Conservation (phyloP, 106 monocot genomes). For the Xerophyta viscosa region DNA sequence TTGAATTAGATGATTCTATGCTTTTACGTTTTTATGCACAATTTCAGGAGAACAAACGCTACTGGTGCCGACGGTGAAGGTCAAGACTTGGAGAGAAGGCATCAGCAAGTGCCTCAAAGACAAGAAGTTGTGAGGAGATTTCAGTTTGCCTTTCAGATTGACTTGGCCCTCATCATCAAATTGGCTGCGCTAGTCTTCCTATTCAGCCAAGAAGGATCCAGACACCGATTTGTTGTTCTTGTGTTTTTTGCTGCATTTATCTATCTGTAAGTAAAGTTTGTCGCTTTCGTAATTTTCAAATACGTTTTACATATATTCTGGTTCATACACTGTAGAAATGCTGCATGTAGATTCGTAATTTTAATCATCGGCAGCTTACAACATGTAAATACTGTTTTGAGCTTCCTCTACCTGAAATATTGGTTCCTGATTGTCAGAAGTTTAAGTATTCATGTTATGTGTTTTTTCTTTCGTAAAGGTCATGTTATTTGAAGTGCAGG, state of each 20-base stretch:
- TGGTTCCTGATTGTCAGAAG: too few relatives aligned
- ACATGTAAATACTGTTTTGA: too few relatives aligned
- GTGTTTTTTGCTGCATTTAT: constrained; percentile 54
- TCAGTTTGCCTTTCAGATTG: constrained; percentile 72
- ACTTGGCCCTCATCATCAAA: constrained; percentile 74
- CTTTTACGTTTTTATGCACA: too few relatives aligned
- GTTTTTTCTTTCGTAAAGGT: too few relatives aligned
- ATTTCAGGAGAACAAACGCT: constrained; percentile 37
- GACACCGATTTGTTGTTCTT: constrained; percentile 56
- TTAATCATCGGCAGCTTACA: too few relatives aligned
- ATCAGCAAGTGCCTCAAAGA: constrained; percentile 48
- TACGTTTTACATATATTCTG: too few relatives aligned
- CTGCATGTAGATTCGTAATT: too few relatives aligned
- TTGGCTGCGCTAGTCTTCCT: constrained; percentile 69
- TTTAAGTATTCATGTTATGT: too few relatives aligned
- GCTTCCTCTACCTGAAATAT: too few relatives aligned
- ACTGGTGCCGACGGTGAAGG: constrained; percentile 19
- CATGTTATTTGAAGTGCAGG: too few relatives aligned
- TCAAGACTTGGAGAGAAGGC: constrained; percentile 33
- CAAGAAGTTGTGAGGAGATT: constrained; percentile 82
- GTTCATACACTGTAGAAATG: too few relatives aligned
- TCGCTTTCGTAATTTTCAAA: not conserved
- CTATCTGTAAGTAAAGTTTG: constrained; percentile 68
- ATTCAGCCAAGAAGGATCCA: constrained; percentile 88
- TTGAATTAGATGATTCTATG: too few relatives aligned